Conservation (phyloP, 345 rosid genomes). For the Dimocarpus longan region DNA sequence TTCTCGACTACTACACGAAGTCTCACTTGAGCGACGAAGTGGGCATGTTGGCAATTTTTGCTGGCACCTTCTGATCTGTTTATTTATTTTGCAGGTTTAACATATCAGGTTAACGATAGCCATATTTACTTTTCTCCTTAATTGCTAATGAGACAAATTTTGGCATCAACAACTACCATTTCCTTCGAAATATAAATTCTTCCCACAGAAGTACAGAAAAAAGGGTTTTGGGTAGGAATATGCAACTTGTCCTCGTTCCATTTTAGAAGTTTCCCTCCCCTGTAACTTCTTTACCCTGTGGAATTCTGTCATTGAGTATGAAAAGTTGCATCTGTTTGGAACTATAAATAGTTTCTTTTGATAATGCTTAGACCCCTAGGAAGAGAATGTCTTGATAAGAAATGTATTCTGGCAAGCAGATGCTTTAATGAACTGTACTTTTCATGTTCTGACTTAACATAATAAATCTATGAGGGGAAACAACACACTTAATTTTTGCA, state of each 20-base stretch:
- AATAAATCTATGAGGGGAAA: neutral
- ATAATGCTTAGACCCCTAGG: neutral
- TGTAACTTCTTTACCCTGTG: neutral
- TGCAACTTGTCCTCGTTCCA: neutral
- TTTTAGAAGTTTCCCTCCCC: neutral
- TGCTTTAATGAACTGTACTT: neutral
- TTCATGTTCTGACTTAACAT: neutral
- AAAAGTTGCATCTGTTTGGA: neutral
- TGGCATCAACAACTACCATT: neutral
- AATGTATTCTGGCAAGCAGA: neutral
- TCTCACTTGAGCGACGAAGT: too few relatives aligned
- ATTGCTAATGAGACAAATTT: too few relatives aligned
- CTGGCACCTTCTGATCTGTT: too few relatives aligned
- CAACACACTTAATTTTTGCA: neutral
- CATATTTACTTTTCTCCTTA: too few relatives aligned
- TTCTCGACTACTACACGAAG: too few relatives aligned
- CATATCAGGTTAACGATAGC: too few relatives aligned
- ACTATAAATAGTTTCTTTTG: neutral
- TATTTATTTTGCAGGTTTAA: too few relatives aligned
- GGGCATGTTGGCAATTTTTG: too few relatives aligned
- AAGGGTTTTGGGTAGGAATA: neutral
- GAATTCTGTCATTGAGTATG: neutral
- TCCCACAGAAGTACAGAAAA: neutral
- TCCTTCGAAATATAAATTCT: neutral
- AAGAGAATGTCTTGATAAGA: neutral